phyloP scores from a whole-genome alignment of 345 rosid species.

The Pistacia integerrima region DNA sequence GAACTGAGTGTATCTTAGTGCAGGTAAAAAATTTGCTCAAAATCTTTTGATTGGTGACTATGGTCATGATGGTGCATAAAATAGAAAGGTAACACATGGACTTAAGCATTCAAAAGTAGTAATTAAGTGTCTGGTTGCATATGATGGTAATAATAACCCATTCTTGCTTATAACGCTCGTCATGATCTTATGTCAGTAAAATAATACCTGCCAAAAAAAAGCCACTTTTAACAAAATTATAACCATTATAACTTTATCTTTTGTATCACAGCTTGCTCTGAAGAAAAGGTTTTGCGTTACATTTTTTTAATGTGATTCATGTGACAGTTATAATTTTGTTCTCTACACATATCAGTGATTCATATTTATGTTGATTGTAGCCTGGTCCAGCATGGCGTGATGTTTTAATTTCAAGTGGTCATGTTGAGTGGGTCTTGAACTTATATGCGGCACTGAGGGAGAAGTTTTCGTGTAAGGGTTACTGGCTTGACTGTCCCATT shows the following conservation, averaged over 20 bases:
- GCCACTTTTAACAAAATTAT: background rate
- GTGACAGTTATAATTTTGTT: background rate
- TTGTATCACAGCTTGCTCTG: background rate
- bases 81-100: background rate
- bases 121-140: background rate
- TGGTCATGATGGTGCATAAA: background rate
- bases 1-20: conserved; percentile 71
- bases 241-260: background rate
- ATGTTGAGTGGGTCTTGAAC: conserved; percentile 78
- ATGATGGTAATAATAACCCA: background rate
- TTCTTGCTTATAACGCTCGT: background rate
- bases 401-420: conserved; percentile 82
- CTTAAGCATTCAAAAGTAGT: too few species aligned
- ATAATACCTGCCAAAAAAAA: background rate
- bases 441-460: conserved; percentile 78
- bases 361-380: conserved; percentile 49
- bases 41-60: conserved; percentile 12
- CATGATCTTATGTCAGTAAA: background rate
- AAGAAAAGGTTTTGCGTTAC: background rate
- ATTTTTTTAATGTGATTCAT: background rate
- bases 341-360: conserved; percentile 2
- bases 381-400: conserved; percentile 95
- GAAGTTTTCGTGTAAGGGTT: conserved; percentile 68
- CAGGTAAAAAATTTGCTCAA: conserved; percentile 55
- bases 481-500: conserved; percentile 91